Evolutionary conservation across 2,329 filamentous ascomycete genomes (phyloP).

Genomic region (Fusarium sororula): DNA sequence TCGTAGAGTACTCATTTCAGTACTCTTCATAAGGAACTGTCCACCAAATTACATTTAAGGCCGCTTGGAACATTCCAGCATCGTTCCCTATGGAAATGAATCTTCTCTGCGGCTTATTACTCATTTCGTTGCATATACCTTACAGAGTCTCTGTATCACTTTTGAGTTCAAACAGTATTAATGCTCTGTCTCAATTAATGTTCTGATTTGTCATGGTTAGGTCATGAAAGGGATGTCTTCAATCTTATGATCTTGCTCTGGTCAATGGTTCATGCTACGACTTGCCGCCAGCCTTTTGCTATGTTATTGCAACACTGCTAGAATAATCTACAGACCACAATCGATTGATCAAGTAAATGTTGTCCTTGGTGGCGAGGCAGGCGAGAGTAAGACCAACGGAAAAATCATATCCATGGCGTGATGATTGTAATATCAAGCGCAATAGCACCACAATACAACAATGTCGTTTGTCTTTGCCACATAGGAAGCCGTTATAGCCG

Average conservation of each 20-base stretch:
- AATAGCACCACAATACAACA: neutral
- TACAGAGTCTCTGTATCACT: too few species aligned
- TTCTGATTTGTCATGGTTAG: neutral
- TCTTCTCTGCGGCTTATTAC: neutral
- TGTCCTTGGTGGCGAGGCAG: neutral
- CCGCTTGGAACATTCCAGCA: too few species aligned
- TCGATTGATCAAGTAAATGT: too few species aligned
- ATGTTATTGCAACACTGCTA: too few species aligned
- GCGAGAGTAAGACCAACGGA: neutral
- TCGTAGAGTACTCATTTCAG: too few species aligned
- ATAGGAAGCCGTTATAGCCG: neutral
- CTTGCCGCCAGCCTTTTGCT: too few species aligned
- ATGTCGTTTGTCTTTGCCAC: neutral
- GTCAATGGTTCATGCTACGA: neutral
- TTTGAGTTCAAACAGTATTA: neutral
- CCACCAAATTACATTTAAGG: rapidly evolving
- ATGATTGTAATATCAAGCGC: neutral
- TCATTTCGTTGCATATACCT: neutral
- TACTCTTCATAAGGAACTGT: neutral
- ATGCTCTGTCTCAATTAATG: neutral
- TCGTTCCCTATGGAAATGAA: too few species aligned
- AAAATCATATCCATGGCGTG: neutral
- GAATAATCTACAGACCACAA: neutral
- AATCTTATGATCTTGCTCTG: neutral
- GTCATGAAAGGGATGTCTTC: too few species aligned